Percentiles rank a stretch among this genome's conserved stretches.
Conservation (phyloP, 2,329 filamentous ascomycete species). For the Paecilomyces variotii region DNA sequence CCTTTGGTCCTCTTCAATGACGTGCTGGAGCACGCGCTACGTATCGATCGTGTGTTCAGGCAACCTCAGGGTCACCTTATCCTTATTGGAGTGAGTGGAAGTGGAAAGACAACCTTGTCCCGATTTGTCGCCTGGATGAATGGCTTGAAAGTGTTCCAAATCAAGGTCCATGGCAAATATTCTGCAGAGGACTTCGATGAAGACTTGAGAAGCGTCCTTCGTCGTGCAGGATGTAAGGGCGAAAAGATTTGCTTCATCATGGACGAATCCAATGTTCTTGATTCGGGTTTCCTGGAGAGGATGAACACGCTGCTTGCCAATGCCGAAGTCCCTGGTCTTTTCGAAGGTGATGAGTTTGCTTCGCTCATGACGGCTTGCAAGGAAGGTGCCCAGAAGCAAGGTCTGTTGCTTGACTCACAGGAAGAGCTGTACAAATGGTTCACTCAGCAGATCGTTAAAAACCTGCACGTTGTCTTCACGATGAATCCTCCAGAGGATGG, state of each 20-base stretch:
- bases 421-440: conserved; percentile 99
- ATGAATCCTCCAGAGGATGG: conserved; percentile 99
- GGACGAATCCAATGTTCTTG: conserved; percentile 97
- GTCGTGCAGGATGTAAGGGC: conserved; percentile 90
- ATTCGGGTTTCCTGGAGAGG: conserved; percentile 95
- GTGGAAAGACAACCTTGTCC: conserved; percentile 95
- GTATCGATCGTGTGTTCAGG: conserved; percentile 96
- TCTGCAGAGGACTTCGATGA: conserved; percentile 98
- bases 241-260: conserved; percentile 99
- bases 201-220: conserved; percentile 85
- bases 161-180: conserved; percentile 99
- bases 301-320: conserved; percentile 99
- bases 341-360: conserved; percentile 97
- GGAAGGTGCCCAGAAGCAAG: conserved; percentile 93
- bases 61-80: conserved; percentile 98
- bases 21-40: conserved; percentile 92
- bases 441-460: conserved; percentile 97
- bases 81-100: conserved; percentile 94
- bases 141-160: conserved; percentile 96
- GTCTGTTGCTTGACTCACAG: conserved; percentile 87
- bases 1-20: conserved; percentile 99
- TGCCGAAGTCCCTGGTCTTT: conserved; percentile 96
- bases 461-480: conserved; percentile 97
- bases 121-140: conserved; percentile 99
- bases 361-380: conserved; percentile 99